Conservation (phyloP, 192 early-diverging fungal genomes). For the Umbelopsis ramanniana region DNA sequence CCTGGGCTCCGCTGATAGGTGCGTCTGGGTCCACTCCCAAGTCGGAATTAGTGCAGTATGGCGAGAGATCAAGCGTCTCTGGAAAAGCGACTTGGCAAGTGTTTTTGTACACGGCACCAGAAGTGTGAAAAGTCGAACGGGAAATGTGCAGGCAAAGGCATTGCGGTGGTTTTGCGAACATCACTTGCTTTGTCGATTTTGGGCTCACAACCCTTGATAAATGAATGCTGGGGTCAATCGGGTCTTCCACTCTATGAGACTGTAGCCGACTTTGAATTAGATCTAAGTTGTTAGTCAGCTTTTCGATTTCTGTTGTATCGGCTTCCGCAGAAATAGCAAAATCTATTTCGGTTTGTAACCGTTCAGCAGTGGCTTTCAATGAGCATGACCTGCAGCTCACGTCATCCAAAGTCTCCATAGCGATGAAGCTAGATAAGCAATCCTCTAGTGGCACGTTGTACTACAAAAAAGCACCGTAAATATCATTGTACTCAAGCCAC, state of each 20-base stretch:
- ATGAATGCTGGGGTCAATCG: not conserved
- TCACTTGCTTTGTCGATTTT: constrained; percentile 75
- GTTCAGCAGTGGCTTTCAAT: constrained; percentile 48
- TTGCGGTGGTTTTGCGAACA: constrained; percentile 77
- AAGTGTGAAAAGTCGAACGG: constrained; percentile 74
- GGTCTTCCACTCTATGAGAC: constrained; percentile 24
- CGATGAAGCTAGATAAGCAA: constrained; percentile 57
- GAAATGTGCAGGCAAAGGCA: constrained; percentile 87
- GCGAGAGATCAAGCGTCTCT: constrained; percentile 75
- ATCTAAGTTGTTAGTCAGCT: not conserved
- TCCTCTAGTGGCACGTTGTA: constrained; percentile 54
- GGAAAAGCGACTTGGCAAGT: constrained; percentile 78
- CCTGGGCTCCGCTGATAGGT: constrained; percentile 49
- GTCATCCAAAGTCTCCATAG: constrained; percentile 69
- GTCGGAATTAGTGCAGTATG: constrained; percentile 69
- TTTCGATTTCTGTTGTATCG: constrained; percentile 18
- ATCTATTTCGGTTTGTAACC: constrained; percentile 41
- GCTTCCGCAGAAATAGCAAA: constrained; percentile 8
- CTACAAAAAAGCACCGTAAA: constrained; percentile 19
- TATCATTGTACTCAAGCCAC: not conserved
- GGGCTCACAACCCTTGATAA: constrained; percentile 26
- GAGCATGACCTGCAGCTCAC: constrained; percentile 71
- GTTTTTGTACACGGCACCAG: constrained; percentile 80
- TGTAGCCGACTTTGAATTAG: constrained; percentile 10
- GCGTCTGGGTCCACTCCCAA: constrained; percentile 56